phyloP scores from a whole-genome alignment of 305 asterid species.

The Fraxinus nigra region DNA sequence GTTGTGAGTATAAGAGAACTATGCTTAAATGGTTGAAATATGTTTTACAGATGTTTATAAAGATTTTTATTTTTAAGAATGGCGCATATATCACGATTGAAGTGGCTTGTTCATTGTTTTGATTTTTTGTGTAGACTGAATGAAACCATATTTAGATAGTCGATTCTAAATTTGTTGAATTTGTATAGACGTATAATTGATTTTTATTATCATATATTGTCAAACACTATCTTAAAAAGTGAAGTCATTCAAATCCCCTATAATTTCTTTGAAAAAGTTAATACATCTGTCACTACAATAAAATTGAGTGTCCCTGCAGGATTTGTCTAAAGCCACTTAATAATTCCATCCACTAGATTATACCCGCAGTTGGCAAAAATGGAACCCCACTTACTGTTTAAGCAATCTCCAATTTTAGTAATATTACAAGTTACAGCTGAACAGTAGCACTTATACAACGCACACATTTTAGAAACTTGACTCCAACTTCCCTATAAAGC shows the following conservation, averaged over 20 bases:
- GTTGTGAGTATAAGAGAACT: background rate
- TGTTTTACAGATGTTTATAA: background rate
- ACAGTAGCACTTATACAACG: background rate
- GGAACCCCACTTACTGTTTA: constrained; percentile 33
- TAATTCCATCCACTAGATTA: constrained; percentile 35
- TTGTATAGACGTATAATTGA: too few species aligned
- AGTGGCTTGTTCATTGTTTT: background rate
- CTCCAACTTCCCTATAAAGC: background rate
- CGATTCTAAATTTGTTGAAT: background rate
- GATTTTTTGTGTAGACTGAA: background rate
- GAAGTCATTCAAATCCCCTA: background rate
- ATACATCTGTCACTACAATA: constrained; percentile 22
- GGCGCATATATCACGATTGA: background rate
- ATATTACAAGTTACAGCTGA: constrained; percentile 41
- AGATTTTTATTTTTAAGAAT: background rate
- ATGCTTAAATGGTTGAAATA: background rate
- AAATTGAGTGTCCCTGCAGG: background rate
- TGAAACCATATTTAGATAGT: background rate
- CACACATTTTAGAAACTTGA: constrained; percentile 11
- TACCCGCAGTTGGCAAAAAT: constrained; percentile 35
- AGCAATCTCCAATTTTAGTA: constrained; percentile 51
- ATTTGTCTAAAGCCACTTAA: constrained; percentile 25
- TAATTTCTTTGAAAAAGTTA: constrained; percentile 13
- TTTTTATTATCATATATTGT: background rate
- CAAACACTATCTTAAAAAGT: background rate